A percentile compares a stretch with the other conserved stretches of the same genome.
These are phyloP conservation scores for Alternaria brassicicola DNA, from an alignment of 2,329 filamentous ascomycete genomes.

Conservation along the genomic window DNA sequence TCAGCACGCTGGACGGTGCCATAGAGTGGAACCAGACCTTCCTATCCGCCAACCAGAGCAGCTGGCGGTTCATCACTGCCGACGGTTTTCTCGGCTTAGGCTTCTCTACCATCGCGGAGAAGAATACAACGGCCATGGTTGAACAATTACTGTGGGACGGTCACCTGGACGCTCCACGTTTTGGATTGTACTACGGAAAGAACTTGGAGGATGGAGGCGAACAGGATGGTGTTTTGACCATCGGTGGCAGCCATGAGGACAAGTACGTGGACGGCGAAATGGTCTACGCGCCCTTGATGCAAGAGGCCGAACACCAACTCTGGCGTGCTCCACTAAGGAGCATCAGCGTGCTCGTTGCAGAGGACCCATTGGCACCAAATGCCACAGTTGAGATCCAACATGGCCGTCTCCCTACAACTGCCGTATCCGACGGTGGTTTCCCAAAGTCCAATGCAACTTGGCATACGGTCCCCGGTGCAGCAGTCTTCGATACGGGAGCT, in stretches of 20 bases:
- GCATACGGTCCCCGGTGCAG: neutral
- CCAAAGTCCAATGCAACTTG: conserved; percentile 14
- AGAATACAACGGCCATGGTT: conserved; percentile 16
- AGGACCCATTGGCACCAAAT: conserved; percentile 12
- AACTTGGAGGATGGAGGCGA: conserved; percentile 9
- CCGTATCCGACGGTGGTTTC: neutral
- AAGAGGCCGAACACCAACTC: conserved; percentile 19
- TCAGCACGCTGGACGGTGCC: conserved; percentile 4
- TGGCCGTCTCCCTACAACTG: conserved; percentile 2
- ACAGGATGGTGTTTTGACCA: conserved; percentile 23
- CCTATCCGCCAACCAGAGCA: conserved; percentile 20
- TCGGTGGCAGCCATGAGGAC: conserved; percentile 53
- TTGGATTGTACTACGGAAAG: conserved; percentile 24
- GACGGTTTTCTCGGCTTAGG: conserved; percentile 27
- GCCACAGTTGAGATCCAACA: conserved; percentile 7
- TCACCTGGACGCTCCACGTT: conserved; percentile 20
- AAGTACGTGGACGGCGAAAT: conserved; percentile 68
- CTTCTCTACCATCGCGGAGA: conserved; percentile 26
- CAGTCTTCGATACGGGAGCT: conserved; percentile 29
- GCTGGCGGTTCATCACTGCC: conserved; percentile 26
- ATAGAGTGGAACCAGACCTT: conserved; percentile 30
- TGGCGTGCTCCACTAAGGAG: conserved; percentile 23
- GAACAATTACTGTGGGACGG: conserved; percentile 26
- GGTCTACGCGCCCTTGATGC: conserved; percentile 42
- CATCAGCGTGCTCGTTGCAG: conserved; percentile 12